phyloP scores from a whole-genome alignment of 306 rosid genomes.

The Canavalia gladiata region DNA sequence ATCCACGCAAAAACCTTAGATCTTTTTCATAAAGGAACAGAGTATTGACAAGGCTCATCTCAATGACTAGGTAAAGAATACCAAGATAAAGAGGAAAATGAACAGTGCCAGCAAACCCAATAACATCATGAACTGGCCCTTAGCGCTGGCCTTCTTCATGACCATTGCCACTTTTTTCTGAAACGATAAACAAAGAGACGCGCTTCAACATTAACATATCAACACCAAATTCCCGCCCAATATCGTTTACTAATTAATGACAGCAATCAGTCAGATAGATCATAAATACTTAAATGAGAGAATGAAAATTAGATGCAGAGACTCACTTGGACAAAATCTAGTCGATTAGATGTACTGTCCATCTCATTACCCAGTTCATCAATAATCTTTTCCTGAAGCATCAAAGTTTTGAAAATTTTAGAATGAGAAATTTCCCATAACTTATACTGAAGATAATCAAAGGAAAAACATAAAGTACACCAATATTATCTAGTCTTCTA shows the following conservation, averaged over 20 bases:
- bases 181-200: constrained; percentile 43
- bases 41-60: constrained; percentile 29
- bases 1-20: constrained; percentile 35
- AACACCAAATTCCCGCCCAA: constrained; percentile 6
- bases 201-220: constrained; percentile 38
- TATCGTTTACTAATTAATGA: background rate
- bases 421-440: constrained; percentile 1
- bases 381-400: constrained; percentile 83
- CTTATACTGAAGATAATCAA: background rate
- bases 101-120: constrained; percentile 81
- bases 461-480: constrained; percentile 18
- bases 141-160: constrained; percentile 94
- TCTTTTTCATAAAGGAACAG: constrained; percentile 46
- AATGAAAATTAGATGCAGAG: constrained; percentile 44
- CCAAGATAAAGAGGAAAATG: constrained; percentile 87
- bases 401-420: constrained; percentile 37
- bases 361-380: constrained; percentile 91
- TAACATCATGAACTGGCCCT: constrained; percentile 94
- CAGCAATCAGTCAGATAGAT: constrained; percentile 35
- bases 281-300: constrained; percentile 12
- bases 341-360: constrained; percentile 95
- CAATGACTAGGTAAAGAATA: constrained; percentile 79
- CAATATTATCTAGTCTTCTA: constrained; percentile 11
- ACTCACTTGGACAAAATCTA: constrained; percentile 97
- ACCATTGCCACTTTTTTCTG: constrained; percentile 97